These are phyloP conservation scores for Fusarium sp. DNA, from an alignment of 2,329 filamentous ascomycete species.

Conservation along the genomic window DNA sequence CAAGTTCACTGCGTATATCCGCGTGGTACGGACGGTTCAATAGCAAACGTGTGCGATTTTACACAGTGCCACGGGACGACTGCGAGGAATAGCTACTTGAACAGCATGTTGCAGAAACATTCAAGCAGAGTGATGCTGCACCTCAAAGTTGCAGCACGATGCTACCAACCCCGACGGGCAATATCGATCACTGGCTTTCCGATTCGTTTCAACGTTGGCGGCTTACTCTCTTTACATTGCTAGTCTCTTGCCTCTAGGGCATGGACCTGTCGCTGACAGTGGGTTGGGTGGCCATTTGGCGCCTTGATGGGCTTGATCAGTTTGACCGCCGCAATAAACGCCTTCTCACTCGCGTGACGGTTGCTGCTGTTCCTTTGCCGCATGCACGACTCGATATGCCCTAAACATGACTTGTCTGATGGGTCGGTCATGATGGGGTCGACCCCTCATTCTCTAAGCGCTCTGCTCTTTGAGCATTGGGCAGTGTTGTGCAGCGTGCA, in stretches of 20 bases:
- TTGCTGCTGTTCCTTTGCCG: background rate
- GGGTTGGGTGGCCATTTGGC: slow-evolving; percentile 28
- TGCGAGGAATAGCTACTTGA: background rate
- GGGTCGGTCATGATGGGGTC: slow-evolving; percentile 17
- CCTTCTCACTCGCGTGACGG: slow-evolving; percentile 34
- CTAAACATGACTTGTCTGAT: background rate
- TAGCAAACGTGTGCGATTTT: no score
- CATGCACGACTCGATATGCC: no score
- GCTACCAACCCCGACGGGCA: slow-evolving; percentile 6
- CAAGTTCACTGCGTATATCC: background rate
- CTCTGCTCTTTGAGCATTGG: slow-evolving; percentile 24
- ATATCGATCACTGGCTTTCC: slow-evolving; percentile 5
- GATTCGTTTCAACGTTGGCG: slow-evolving; percentile 17
- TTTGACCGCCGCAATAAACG: slow-evolving; percentile 33
- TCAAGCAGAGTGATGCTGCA: background rate
- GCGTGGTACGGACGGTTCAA: background rate
- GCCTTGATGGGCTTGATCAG: slow-evolving; percentile 3
- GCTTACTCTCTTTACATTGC: slow-evolving; percentile 6
- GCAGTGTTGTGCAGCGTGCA: slow-evolving; percentile 36
- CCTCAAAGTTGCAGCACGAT: slow-evolving; percentile 1
- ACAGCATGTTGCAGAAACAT: background rate
- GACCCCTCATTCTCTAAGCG: slow-evolving; percentile 26
- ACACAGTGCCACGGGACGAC: background rate
- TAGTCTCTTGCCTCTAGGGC: slow-evolving; percentile 18
- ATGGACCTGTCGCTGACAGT: slow-evolving; percentile 5